Evolutionary conservation across 2,329 filamentous ascomycete genomes (phyloP).

Genomic region (Neoascochyta sp.): DNA sequence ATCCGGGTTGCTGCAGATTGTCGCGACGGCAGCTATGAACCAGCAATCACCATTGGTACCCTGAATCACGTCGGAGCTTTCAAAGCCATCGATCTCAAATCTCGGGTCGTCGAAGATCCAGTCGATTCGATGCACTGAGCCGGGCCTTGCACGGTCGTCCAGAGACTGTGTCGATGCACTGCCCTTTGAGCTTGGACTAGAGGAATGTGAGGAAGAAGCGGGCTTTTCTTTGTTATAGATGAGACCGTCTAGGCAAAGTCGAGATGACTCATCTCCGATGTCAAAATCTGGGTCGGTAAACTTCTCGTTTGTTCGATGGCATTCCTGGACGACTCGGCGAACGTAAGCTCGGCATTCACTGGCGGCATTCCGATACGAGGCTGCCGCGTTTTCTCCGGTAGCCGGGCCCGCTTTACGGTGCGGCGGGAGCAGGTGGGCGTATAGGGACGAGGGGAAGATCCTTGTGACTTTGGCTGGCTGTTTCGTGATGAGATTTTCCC

Average conservation of each 20-base stretch:
- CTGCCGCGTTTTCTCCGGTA: slow-evolving; percentile 58
- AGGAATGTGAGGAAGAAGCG: slow-evolving; percentile 44
- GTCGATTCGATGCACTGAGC: slow-evolving; percentile 41
- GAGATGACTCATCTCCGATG: slow-evolving; percentile 64
- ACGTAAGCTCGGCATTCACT: slow-evolving; percentile 62
- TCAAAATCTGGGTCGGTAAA: slow-evolving; percentile 82
- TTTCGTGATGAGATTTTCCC: slow-evolving; percentile 64
- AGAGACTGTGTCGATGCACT: slow-evolving; percentile 20
- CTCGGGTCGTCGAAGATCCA: slow-evolving; percentile 73
- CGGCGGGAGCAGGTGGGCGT: slow-evolving; percentile 47
- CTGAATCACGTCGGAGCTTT: slow-evolving; percentile 73
- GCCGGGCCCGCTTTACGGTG: slow-evolving; percentile 46
- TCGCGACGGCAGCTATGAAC: slow-evolving; percentile 76
- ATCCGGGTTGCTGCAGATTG: slow-evolving; percentile 66
- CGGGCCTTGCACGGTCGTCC: slow-evolving; percentile 52
- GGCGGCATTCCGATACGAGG: slow-evolving; percentile 69
- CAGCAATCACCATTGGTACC: slow-evolving; percentile 79
- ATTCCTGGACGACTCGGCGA: slow-evolving; percentile 56
- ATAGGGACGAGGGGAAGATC: slow-evolving; percentile 64
- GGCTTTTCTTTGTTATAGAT: slow-evolving; percentile 42
- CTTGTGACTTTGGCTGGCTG: slow-evolving; percentile 68
- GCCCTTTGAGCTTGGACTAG: slow-evolving; percentile 15
- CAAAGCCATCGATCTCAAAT: slow-evolving; percentile 73
- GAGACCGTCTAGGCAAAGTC: slow-evolving; percentile 30
- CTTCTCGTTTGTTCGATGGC: slow-evolving; percentile 74